A percentile compares a stretch with the other conserved stretches of the same genome.
phyloP scores from a whole-genome alignment of 1,284 basidiomycete genomes.

The Sporisorium iseilematis-ciliati region DNA sequence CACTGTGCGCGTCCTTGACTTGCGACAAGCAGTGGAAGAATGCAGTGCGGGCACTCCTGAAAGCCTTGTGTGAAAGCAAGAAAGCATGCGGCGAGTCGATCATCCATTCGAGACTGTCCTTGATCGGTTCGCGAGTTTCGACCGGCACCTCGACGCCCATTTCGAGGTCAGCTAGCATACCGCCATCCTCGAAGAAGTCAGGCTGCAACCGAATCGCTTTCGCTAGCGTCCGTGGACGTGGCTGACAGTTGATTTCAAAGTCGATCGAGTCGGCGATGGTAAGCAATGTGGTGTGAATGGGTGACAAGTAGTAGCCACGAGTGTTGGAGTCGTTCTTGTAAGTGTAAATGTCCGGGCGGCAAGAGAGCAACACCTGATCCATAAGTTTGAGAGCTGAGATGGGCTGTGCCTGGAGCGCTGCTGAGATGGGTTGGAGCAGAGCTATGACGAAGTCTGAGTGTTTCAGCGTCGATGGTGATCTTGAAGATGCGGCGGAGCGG shows the following conservation, averaged over 20 bases:
- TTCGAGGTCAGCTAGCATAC: conserved; percentile 15
- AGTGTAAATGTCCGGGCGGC: conserved; percentile 28
- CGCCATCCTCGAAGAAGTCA: conserved; percentile 12
- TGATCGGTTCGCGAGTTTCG: conserved; percentile 19
- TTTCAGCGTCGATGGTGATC: neutral
- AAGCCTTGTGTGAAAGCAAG: conserved; percentile 25
- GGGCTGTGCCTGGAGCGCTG: conserved; percentile 31
- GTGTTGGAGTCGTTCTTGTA: conserved; percentile 6
- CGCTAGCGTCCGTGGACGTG: neutral
- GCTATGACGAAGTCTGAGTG: conserved; percentile 12
- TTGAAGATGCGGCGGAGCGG: neutral
- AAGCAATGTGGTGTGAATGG: conserved; percentile 19
- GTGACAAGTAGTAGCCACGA: conserved; percentile 10
- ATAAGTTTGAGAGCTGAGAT: conserved; percentile 27
- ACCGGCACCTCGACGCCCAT: neutral
- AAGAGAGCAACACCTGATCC: conserved; percentile 26
- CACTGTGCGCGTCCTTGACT: conserved; percentile 6
- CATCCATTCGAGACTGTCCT: conserved; percentile 25
- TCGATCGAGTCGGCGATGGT: conserved; percentile 38
- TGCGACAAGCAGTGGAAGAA: conserved; percentile 30
- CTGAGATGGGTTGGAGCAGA: conserved; percentile 20
- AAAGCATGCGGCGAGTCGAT: conserved; percentile 34
- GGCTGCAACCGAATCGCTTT: conserved; percentile 7
- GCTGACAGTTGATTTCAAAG: conserved; percentile 20
- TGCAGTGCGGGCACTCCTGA: conserved; percentile 15